Percentiles rank a stretch among this genome's conserved stretches.
Conservation (phyloP, 1,284 basidiomycete genomes). For the Apiotrichum veenhuisii region DNA sequence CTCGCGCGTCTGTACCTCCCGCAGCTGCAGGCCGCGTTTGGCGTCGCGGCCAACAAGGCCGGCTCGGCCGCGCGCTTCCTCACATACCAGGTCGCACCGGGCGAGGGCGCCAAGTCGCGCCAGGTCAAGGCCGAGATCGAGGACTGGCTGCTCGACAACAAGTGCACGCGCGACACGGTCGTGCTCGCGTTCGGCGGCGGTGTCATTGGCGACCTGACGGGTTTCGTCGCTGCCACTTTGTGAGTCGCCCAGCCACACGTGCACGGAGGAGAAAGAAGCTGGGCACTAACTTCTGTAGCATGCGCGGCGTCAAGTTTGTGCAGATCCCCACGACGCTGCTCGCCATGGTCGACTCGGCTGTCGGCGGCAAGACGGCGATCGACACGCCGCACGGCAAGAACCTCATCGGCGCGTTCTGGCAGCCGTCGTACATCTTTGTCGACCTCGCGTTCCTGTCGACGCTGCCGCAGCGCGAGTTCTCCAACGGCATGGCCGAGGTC, state of each 20-base stretch:
- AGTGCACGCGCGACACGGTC: constrained; percentile 90
- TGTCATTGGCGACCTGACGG: constrained; percentile 92
- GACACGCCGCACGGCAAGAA: constrained; percentile 97
- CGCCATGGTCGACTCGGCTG: constrained; percentile 97
- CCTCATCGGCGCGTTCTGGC: constrained; percentile 97
- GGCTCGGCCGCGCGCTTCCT: constrained; percentile 63
- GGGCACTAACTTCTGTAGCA: too few relatives aligned
- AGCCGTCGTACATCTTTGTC: constrained; percentile 95
- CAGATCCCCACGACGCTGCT: constrained; percentile 96
- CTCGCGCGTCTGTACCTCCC: constrained; percentile 74
- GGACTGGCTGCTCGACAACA: constrained; percentile 83
- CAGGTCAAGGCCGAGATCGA: constrained; percentile 90
- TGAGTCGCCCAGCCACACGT: constrained; percentile 51
- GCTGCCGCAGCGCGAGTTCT: constrained; percentile 86
- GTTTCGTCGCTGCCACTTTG: constrained; percentile 98
- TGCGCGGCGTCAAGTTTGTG: constrained; percentile 85
- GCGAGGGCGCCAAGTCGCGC: constrained; percentile 87
- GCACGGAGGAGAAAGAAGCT: too few relatives aligned
- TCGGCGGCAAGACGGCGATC: constrained; percentile 98
- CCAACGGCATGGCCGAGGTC: constrained; percentile 98
- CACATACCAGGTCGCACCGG: constrained; percentile 75
- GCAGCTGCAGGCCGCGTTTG: constrained; percentile 65
- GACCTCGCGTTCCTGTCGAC: constrained; percentile 94
- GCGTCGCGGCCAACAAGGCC: constrained; percentile 49
- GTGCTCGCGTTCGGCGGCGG: constrained; percentile 92